phyloP scores from a whole-genome alignment of 768 basidiomycete genomes.

The Austroboletus festivus region DNA sequence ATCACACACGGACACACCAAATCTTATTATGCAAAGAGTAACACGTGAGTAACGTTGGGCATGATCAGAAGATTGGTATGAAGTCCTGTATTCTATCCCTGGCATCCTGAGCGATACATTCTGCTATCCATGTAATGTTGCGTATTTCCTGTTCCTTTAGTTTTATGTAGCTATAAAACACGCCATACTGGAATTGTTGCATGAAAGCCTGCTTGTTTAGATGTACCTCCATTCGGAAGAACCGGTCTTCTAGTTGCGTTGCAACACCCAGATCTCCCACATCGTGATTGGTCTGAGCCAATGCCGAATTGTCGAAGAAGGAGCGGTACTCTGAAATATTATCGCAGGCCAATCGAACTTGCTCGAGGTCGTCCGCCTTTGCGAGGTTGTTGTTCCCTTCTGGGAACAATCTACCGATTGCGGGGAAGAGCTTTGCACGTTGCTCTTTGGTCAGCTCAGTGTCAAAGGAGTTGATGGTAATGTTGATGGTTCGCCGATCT shows the following conservation, averaged over 20 bases:
- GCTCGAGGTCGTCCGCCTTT: slow-evolving; percentile 91
- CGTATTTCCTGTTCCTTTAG: slow-evolving; percentile 90
- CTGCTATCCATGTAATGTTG: slow-evolving; percentile 91
- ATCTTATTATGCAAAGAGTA: slow-evolving; percentile 13
- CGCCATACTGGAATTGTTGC: slow-evolving; percentile 94
- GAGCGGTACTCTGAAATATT: slow-evolving; percentile 83
- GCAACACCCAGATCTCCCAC: slow-evolving; percentile 49
- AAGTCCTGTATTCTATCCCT: slow-evolving; percentile 94
- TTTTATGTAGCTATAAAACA: slow-evolving; percentile 91
- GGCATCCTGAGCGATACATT: slow-evolving; percentile 97
- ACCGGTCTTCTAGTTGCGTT: slow-evolving; percentile 83
- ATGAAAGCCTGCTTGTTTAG: slow-evolving; percentile 93
- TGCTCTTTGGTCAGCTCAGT: slow-evolving; percentile 95
- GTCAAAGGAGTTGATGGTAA: slow-evolving; percentile 98
- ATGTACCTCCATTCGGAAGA: slow-evolving; percentile 91
- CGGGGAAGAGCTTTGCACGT: slow-evolving; percentile 90
- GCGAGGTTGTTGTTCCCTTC: slow-evolving; percentile 94
- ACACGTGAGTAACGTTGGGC: background rate
- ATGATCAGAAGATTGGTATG: slow-evolving; percentile 78
- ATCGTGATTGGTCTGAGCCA: slow-evolving; percentile 33
- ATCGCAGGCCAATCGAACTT: slow-evolving; percentile 85
- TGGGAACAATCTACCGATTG: slow-evolving; percentile 90
- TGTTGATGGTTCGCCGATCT: slow-evolving; percentile 94
- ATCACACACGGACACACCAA: too few relatives aligned
- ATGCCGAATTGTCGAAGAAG: slow-evolving; percentile 71